Conservation (phyloP, 73 alveolate genomes). For the Tetrahymena elliotti region DNA sequence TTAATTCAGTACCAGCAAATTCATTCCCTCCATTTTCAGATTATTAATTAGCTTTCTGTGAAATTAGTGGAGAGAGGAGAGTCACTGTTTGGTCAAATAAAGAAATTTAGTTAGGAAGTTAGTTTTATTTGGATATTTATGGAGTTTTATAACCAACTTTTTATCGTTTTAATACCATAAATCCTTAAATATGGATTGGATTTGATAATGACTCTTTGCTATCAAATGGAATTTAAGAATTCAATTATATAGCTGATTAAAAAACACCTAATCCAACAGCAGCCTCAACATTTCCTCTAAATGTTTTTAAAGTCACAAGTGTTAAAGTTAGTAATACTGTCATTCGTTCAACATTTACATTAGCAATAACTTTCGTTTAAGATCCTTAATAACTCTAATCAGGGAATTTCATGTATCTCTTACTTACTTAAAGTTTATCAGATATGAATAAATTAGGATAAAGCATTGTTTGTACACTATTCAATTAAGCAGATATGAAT, state of each 20-base stretch:
- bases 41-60: not conserved
- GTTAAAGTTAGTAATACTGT: not conserved
- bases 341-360: not conserved
- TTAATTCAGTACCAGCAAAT: not conserved
- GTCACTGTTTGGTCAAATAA: not conserved
- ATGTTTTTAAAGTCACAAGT: not conserved
- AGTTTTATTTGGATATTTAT: not conserved
- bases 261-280: not conserved
- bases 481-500: not conserved
- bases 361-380: not conserved
- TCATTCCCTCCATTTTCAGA: not conserved
- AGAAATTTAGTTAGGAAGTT: not conserved
- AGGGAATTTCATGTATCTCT: not conserved
- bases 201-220: not conserved
- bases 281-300: not conserved
- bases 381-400: not conserved
- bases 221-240: not conserved
- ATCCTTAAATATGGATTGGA: not conserved
- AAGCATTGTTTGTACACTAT: not conserved
- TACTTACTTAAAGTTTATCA: not conserved
- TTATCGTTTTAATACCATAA: not conserved
- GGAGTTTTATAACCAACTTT: not conserved
- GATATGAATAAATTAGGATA: not conserved
- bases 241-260: not conserved
- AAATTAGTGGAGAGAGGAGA: not conserved